Percentiles rank a stretch among this genome's conserved stretches.
Evolutionary conservation across 1,139 yeast genomes (phyloP).

Genomic region (Tardiomyces depauwii): DNA sequence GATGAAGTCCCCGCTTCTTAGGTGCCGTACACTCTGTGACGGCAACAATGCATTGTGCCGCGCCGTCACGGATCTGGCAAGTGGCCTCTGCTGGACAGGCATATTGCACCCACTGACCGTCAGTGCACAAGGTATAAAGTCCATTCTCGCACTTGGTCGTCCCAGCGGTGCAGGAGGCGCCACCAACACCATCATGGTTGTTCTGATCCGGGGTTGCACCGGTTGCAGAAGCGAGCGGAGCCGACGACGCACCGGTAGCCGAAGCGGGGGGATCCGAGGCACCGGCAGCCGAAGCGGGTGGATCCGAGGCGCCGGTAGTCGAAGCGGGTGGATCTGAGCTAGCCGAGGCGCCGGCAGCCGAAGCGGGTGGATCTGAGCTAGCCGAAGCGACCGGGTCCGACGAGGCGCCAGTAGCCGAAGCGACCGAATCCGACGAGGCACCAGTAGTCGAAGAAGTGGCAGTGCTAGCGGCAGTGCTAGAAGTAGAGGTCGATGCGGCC

Average conservation of each 20-base stretch:
- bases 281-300: background rate
- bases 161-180: background rate
- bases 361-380: conserved; percentile 1
- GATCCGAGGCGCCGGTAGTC: background rate
- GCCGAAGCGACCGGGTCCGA: background rate
- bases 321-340: background rate
- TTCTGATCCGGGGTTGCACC: background rate
- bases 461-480: conserved; percentile 15
- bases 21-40: background rate
- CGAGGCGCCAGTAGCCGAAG: background rate
- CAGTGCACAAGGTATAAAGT: background rate
- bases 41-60: background rate
- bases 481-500: too few species aligned
- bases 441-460: conserved; percentile 5
- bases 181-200: too few species aligned
- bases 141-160: background rate
- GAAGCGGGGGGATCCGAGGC: background rate
- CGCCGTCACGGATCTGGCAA: background rate
- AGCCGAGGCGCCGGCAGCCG: background rate
- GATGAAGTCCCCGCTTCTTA: background rate
- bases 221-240: background rate
- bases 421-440: background rate
- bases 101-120: background rate
- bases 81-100: background rate
- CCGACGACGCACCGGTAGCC: background rate